Base-by-base conservation (phyloP, 108 stramenopile species). In the Skeletonema menzelii region DNA sequence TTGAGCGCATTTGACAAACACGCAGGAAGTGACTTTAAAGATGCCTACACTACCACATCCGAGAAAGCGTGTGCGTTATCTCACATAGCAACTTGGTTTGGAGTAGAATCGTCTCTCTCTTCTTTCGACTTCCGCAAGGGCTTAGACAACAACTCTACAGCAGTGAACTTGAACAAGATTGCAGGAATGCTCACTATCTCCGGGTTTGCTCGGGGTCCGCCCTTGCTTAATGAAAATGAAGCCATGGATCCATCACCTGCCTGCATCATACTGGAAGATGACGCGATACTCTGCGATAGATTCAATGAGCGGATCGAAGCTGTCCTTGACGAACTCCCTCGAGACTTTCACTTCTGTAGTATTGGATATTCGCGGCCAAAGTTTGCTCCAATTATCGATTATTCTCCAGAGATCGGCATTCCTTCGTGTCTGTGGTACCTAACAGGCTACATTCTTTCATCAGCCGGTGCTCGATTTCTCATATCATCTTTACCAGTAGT, bases 281-380 rank as follows among this genome's bases (percentile, higher is more conserved):
- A 94, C 71, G 93, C 93, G 22, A 80, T 89, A 8, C 63, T 91
- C 49, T 82, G 84, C n/a, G 93, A 94, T 69, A 86, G 89, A 30
- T 94, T 94, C 69, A 12, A 56, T 15, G 93, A 94, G 63, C 85
- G 91, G 17, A 78, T 94, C 22, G 53, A 78, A 3, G 49, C 73
- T 12, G 47, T 94, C 26, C 77, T 94, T 13, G 62, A 80, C 47
- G 89, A 94, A 57, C 80, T 94, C 6, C 93, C 93, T 8, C 79
- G 93, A 20, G 93, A 94, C 67, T 94, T 94, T 56, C 93, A 94
- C 63, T 92, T 92, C 69, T 94, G 93, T 42, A 89, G 88, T 20
- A 59, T 94, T 6, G 93, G 93, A 13, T 94, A 94, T 73, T 81
- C 88, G 60, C 86, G 87, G 26, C 93, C 93, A 27, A 91, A 85